Evolutionary conservation across 257 asterid genomes (phyloP), one percentile per base, ranked within the genome.

Genomic region (Scutellaria galericulata): DNA sequence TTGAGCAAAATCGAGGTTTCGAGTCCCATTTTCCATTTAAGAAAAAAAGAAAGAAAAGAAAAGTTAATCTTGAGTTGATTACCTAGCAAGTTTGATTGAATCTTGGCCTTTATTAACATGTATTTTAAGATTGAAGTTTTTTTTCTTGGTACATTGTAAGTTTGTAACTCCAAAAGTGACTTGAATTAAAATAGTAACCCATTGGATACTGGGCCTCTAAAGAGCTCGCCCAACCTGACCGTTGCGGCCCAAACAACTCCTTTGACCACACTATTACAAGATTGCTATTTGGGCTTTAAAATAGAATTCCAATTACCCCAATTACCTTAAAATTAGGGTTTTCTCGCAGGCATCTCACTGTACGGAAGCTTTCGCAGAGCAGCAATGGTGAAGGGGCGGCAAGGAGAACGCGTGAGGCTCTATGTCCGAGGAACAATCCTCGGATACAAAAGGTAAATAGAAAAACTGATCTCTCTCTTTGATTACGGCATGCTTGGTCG

Each of bases 401-500:
- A 77, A 63, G 77, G 81, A 10, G 81, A 77, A 20, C 81, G 81
- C 24, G 81, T 77, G 9, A 71, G 83, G 12, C 74, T 79, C 67
- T 79, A 79, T 39, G 78, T 71, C 52, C 80, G 83, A 3, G 83
- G 83, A 13, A 79, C 83, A 15, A 63, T 79, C 61, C 83, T 79
- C 7, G 83, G 83, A 4, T 75, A 79, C 75, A 79, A 79, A 20
- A 79, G 83, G 83, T 79, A 67, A 68, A 5, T 41, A 7, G 6
- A 39, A 0, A 7, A 3, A 0, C 13, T 0, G 8, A 15, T 11
- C 22, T 9, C 3, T 2, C 11, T n/a, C 15, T 5, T 15, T 9
- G 57, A 7, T n/a, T n/a, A 2, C 45, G 37, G 2, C 9, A 6
- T 63, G 15, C 9, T 53, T 70, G 50, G 74, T 51, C 64, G 45